phyloP scores from a whole-genome alignment of 1,284 basidiomycete genomes.

The Ustilago xerochloae region DNA sequence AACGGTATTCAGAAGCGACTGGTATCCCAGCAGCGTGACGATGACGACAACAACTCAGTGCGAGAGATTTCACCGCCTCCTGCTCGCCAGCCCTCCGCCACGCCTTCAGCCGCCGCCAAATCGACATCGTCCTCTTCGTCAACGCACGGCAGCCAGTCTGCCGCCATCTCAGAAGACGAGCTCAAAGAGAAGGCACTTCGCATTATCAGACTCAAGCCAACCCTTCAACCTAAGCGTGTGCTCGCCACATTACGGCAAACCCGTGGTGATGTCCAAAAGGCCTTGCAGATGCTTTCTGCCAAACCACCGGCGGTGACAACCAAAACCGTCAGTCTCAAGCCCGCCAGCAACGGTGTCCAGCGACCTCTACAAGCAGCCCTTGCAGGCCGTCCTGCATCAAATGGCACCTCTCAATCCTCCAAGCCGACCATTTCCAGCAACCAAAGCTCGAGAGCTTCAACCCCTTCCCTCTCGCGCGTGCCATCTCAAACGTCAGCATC shows the following conservation, averaged over 20 bases:
- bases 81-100: conserved; percentile 4
- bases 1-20: not conserved
- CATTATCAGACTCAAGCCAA: conserved; percentile 21
- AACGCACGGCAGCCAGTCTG: not conserved
- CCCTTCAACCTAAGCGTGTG: conserved; percentile 20
- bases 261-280: conserved; percentile 18
- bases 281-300: conserved; percentile 16
- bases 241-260: conserved; percentile 34
- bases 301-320: conserved; percentile 28
- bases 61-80: conserved; percentile 17
- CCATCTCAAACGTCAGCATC: conserved; percentile 5
- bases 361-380: conserved; percentile 6
- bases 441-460: conserved; percentile 21
- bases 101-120: not conserved
- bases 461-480: conserved; percentile 18
- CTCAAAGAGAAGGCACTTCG: conserved; percentile 25
- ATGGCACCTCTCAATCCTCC: conserved; percentile 6
- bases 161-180: conserved; percentile 21
- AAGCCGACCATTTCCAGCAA: conserved; percentile 15
- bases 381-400: conserved; percentile 2
- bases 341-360: conserved; percentile 10
- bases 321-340: conserved; percentile 37
- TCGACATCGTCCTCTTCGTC: conserved; percentile 1
- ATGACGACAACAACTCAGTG: conserved; percentile 11
- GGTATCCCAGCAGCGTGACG: not conserved